Evolutionary conservation across 768 basidiomycete genomes (phyloP).

Genomic region (Pleurotus salmoneostramineus): DNA sequence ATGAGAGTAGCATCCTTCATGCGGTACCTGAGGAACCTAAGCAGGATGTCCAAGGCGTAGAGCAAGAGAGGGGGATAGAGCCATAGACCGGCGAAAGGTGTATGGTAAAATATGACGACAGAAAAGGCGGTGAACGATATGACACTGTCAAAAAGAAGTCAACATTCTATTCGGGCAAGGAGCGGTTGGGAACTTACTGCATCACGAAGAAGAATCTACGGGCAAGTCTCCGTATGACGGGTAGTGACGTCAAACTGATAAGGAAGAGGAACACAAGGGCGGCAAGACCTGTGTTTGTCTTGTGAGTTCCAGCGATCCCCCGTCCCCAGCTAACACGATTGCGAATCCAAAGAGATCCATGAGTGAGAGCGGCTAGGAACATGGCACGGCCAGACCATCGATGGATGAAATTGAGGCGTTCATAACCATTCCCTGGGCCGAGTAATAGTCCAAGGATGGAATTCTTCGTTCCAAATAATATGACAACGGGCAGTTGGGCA

Average conservation of each 20-base stretch:
- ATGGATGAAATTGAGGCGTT: slow-evolving; percentile 73
- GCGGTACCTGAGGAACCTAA: slow-evolving; percentile 66
- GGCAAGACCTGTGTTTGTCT: slow-evolving; percentile 73
- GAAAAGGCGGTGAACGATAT: slow-evolving; percentile 56
- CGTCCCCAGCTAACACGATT: slow-evolving; percentile 58
- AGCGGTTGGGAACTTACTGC: slow-evolving; percentile 58
- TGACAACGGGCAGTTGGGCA: slow-evolving; percentile 59
- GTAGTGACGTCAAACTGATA: slow-evolving; percentile 63
- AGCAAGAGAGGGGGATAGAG: slow-evolving; percentile 78
- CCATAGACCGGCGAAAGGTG: slow-evolving; percentile 77
- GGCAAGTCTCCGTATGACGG: slow-evolving; percentile 53
- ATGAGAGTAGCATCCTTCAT: slow-evolving; percentile 74
- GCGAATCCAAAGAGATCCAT: slow-evolving; percentile 70
- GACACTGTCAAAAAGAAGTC: slow-evolving; percentile 31
- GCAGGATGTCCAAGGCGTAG: slow-evolving; percentile 70
- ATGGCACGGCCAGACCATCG: slow-evolving; percentile 61
- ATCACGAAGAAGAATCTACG: slow-evolving; percentile 69
- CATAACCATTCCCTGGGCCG: slow-evolving; percentile 64
- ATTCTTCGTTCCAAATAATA: slow-evolving; percentile 66
- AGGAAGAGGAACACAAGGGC: slow-evolving; percentile 60
- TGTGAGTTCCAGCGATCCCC: slow-evolving; percentile 62
- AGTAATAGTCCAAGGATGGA: slow-evolving; percentile 53
- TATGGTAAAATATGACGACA: slow-evolving; percentile 80
- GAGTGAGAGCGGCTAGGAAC: slow-evolving; percentile 50
- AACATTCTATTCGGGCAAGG: background rate